Evolutionary conservation across 2,329 filamentous ascomycete species (phyloP), one percentile per base, ranked within the genome.

Genomic region (Botrytis sinoallii): DNA sequence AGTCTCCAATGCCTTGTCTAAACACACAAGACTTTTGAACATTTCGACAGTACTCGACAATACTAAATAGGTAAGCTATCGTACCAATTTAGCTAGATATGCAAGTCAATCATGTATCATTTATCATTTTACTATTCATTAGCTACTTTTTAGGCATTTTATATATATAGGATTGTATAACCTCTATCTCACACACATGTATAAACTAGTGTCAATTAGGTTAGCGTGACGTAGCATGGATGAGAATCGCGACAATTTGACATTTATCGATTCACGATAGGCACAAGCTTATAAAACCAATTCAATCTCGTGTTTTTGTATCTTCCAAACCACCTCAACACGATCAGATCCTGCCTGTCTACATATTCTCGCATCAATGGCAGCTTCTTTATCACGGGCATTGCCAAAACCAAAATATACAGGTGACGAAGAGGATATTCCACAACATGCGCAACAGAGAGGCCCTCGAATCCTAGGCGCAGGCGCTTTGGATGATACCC

Each of bases 351-450:
- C 25, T 20, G 20, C 42, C 35, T 22, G 12, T 70, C 65, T 46
- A 52, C 64, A 66, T 77, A 82, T 74, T 75, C 93, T 93, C 90
- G 85, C 90, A 74, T 91, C 90, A 74, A 86, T 93, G 80, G 88
- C 88, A 77, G 87, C 89, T 74, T 93, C 93, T 74, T 88, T 98
- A 61, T 90, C 93, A 76, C 90, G 90, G 81, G 91, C 93, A 73
- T 87, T 98, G 61, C 95, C 95, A 5, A 95, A 95, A 82, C 95
- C 95, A 25, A 95, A 93, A 84, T 97, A 98, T 81, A 93, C 91
- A 7, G 94, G 93, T 78, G 93, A 97, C 81, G 91, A 97, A 81
- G 95, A 98, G 82, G 93, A 97, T 80, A 84, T 92, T 48, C 91
- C 91, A 38, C 84, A 86, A 44, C 89, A 92, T 81, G 87, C 91